A percentile compares a stretch with the other conserved stretches of the same genome.
Conservation (phyloP, 2,329 filamentous ascomycete genomes). For the Phaeoacremonium minimum region DNA sequence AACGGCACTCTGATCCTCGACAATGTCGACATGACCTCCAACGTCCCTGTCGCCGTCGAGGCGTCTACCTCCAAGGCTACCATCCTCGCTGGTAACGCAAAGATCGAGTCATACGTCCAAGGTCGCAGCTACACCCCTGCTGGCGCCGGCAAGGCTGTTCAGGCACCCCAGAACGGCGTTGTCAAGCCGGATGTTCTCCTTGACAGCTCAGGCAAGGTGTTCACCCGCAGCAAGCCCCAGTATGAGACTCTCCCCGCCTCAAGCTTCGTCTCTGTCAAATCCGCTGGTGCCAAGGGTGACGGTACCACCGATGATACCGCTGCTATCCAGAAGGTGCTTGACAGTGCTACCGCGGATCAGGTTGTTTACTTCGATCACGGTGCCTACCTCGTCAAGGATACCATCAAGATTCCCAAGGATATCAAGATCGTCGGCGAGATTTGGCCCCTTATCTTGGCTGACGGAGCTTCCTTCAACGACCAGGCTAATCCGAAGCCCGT, state of each 20-base stretch:
- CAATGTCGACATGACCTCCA: conserved; percentile 77
- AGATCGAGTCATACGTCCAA: conserved; percentile 71
- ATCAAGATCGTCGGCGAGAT: conserved; percentile 88
- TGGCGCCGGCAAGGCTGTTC: conserved; percentile 46
- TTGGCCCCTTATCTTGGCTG: conserved; percentile 85
- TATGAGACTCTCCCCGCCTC: conserved; percentile 66
- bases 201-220: conserved; percentile 61
- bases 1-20: conserved; percentile 82
- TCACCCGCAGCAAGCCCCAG: conserved; percentile 84
- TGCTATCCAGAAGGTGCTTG: conserved; percentile 74
- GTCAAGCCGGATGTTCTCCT: conserved; percentile 66
- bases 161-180: conserved; percentile 51
- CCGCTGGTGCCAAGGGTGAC: conserved; percentile 80
- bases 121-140: conserved; percentile 65
- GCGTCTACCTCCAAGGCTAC: conserved; percentile 49
- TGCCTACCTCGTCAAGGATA: conserved; percentile 66
- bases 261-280: conserved; percentile 79
- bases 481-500: conserved; percentile 74
- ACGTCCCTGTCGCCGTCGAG: conserved; percentile 63
- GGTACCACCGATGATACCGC: conserved; percentile 82
- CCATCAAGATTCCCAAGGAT: conserved; percentile 69
- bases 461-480: conserved; percentile 70
- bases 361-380: conserved; percentile 75
- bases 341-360: conserved; percentile 59
- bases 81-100: conserved; percentile 65